A percentile compares a stretch with the other conserved stretches of the same genome.
Evolutionary conservation across 768 basidiomycete genomes (phyloP).

Genomic region (Hygrophorus pudorinus): DNA sequence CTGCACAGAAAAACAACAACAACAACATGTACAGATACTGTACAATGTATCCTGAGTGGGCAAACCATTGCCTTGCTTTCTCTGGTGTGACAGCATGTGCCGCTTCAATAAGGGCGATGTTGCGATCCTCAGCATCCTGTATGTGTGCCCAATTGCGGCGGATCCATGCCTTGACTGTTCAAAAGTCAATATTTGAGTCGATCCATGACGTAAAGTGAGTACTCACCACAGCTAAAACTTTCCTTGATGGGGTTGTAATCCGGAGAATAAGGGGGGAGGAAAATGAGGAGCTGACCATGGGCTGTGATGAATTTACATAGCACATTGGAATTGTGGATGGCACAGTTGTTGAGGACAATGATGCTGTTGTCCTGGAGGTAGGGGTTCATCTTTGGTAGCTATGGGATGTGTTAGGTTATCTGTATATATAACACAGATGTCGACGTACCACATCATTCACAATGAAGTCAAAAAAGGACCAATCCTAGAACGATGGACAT

Average conservation of each 20-base stretch:
- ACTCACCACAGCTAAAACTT: too few relatives aligned
- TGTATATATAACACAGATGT: neutral
- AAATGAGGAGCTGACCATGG: conserved; percentile 2
- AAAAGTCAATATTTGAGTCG: neutral
- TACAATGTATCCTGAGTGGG: neutral
- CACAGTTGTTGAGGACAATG: conserved; percentile 19
- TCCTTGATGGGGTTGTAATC: too few relatives aligned
- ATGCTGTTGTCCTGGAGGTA: conserved; percentile 16
- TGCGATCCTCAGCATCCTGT: neutral
- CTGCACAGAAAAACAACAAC: too few relatives aligned
- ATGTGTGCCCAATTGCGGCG: neutral
- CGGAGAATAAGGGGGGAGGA: neutral
- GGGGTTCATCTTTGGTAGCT: conserved; percentile 19
- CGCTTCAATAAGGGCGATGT: neutral
- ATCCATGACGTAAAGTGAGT: neutral
- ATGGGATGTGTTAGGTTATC: neutral
- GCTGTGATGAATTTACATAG: conserved; percentile 10
- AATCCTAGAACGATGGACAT: neutral
- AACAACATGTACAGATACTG: too few relatives aligned
- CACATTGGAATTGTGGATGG: neutral
- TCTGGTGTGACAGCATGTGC: too few relatives aligned
- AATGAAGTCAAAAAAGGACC: neutral
- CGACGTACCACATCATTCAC: neutral
- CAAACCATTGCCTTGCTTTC: too few relatives aligned
- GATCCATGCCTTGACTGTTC: neutral